Evolutionary conservation across 257 asterid genomes (phyloP).

Genomic region (Solanum bukasovii): DNA sequence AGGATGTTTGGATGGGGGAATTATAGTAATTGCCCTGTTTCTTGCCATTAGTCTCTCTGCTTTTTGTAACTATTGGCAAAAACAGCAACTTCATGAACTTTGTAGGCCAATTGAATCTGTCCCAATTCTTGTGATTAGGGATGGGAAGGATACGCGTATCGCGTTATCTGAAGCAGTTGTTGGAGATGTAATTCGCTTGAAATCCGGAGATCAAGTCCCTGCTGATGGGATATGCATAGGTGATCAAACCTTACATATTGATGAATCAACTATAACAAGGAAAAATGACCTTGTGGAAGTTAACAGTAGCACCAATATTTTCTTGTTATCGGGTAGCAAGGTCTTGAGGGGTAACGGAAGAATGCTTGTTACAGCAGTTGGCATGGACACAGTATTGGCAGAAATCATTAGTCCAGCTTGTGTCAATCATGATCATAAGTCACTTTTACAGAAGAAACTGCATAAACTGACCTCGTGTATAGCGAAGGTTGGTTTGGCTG

Average conservation of each 20-base stretch:
- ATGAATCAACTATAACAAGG: conserved; percentile 41
- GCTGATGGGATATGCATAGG: conserved; percentile 49
- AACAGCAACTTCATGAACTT: conserved; percentile 35
- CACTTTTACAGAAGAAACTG: conserved; percentile 44
- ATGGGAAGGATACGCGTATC: conserved; percentile 21
- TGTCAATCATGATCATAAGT: conserved; percentile 20
- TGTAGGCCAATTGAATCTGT: conserved; percentile 33
- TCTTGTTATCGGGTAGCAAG: conserved; percentile 41
- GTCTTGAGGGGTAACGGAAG: conserved; percentile 39
- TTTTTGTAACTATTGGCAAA: conserved; percentile 41
- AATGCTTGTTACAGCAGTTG: conserved; percentile 48
- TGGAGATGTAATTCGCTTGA: conserved; percentile 42
- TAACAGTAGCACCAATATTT: conserved; percentile 18
- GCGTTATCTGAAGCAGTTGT: conserved; percentile 37
- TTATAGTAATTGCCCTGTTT: conserved; percentile 41
- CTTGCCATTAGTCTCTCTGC: conserved; percentile 45
- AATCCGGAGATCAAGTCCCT: conserved; percentile 49
- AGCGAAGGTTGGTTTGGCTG: conserved; percentile 36
- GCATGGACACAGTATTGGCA: conserved; percentile 49
- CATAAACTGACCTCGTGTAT: conserved; percentile 29
- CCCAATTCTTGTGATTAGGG: conserved; percentile 28
- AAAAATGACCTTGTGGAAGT: conserved; percentile 28
- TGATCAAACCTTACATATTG: conserved; percentile 33
- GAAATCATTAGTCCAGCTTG: conserved; percentile 35
- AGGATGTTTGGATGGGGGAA: conserved; percentile 65